Evolutionary conservation across 495 filamentous ascomycete species (phyloP), one percentile per base, ranked within the genome.

Genomic region (Annulohypoxylon nitens): DNA sequence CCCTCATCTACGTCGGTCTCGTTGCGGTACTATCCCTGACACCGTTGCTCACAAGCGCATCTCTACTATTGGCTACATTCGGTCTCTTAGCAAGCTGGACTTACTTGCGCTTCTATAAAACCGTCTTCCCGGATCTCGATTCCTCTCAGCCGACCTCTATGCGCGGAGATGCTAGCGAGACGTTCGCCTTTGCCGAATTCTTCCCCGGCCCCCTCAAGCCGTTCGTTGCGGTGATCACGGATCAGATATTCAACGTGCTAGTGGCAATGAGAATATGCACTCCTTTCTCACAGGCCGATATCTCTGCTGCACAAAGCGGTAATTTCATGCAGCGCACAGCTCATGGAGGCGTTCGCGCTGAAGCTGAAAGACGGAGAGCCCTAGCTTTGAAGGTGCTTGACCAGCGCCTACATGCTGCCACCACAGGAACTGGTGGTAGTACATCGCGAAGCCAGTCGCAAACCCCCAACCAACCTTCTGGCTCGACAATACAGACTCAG

Each of bases 91-190:
- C 91, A 10, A 93, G 92, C 81, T 99, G 97, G 97, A 94, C 90
- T 43, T 99, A 98, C 79, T 90, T 99, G 6, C 93, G 96, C 43
- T 99, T 98, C 86, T 97, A 93, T 84, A 96, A 95, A 79, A 85
- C 83, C 62, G 84, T 87, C 43, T 88, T 90, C 79, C 85, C 91
- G 70, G 84, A 90, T 76, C 85, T 88, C 69, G 84, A 88, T 78
- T 82, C 84, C 25, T 86, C 87, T n/a, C 93, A 95, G 76, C 85
- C 90, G 36, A 77, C 82, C 43, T 82, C 84, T 9, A 84, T 93
- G 62, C 86, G 90, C 71, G 96, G 96, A 58, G 96, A 99, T 76
- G 94, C 97, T 16, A 95, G 92, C 75, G 96, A 99, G 78, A 97
- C 95, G 0, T 98, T 99, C 76, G 90, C 93, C 39, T 97, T 97